Percentiles rank a stretch among this genome's conserved stretches.
Conservation (phyloP, 495 filamentous ascomycete genomes). For the Podospora sp. region DNA sequence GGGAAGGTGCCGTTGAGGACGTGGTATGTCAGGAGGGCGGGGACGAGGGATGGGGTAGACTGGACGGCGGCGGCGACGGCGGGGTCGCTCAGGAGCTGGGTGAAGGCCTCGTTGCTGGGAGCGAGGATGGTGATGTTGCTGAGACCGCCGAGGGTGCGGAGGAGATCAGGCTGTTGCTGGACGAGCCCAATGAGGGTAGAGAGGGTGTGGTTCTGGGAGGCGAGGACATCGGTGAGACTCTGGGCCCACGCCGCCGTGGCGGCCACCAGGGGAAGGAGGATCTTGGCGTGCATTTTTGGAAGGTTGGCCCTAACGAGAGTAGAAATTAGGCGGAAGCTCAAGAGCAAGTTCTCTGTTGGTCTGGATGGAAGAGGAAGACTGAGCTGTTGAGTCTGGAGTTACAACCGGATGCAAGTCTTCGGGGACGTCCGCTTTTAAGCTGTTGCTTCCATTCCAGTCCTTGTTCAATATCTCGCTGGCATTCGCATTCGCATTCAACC, state of each 20-base stretch:
- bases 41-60: conserved; percentile 41
- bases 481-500: background rate
- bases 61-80: conserved; percentile 31
- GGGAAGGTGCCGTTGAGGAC: conserved; percentile 61
- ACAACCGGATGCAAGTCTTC: no score
- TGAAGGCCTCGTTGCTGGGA: conserved; percentile 63
- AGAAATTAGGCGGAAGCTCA: background rate
- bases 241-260: conserved; percentile 4
- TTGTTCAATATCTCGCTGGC: background rate
- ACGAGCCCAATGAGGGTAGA: conserved; percentile 18
- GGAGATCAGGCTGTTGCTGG: conserved; percentile 14
- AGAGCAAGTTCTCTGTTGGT: no score
- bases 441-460: background rate
- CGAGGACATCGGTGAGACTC: conserved; percentile 17
- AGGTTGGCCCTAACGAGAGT: background rate
- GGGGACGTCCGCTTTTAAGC: no score
- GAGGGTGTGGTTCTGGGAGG: conserved; percentile 17
- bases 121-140: conserved; percentile 66
- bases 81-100: conserved; percentile 39
- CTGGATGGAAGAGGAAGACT: background rate
- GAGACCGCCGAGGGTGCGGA: conserved; percentile 8
- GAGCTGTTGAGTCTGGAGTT: background rate
- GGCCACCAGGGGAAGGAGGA: conserved; percentile 2
- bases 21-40: conserved; percentile 64
- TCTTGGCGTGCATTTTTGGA: conserved; percentile 10